Evolutionary conservation across 768 basidiomycete species (phyloP).

Genomic region (Tylopilus sp.): DNA sequence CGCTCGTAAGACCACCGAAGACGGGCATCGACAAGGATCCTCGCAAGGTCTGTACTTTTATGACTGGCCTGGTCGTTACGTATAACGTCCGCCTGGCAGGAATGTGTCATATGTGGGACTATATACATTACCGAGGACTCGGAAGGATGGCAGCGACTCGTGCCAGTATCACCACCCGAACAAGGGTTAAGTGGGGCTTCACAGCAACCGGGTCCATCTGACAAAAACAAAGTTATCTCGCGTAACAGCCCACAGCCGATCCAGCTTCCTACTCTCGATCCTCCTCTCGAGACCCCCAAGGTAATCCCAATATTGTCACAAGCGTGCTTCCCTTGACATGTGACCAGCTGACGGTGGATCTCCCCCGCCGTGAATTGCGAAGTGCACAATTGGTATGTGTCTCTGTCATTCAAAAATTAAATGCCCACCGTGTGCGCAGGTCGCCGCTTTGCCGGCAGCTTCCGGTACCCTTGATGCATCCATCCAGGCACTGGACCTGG

Average conservation of each 20-base stretch:
- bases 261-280: constrained; percentile 34
- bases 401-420: background rate
- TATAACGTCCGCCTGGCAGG: constrained; percentile 39
- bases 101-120: constrained; percentile 75
- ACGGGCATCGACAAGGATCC: constrained; percentile 56
- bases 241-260: constrained; percentile 28
- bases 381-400: constrained; percentile 17
- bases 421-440: constrained; percentile 15
- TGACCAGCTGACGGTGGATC: constrained; percentile 21
- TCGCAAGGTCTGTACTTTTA: constrained; percentile 49
- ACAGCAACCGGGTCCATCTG: constrained; percentile 4
- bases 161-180: constrained; percentile 23
- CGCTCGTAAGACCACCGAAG: constrained; percentile 79
- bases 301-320: constrained; percentile 12
- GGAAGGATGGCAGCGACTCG: constrained; percentile 46
- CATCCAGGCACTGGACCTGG: constrained; percentile 47
- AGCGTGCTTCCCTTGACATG: constrained; percentile 1
- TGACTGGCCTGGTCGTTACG: background rate
- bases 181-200: background rate
- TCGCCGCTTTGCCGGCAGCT: constrained; percentile 11
- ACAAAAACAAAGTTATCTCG: constrained; percentile 12
- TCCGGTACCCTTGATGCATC: constrained; percentile 28
- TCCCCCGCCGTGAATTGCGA: constrained; percentile 17
- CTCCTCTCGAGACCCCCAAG: constrained; percentile 26
- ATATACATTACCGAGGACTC: constrained; percentile 57